phyloP scores from a whole-genome alignment of 2,329 filamentous ascomycete species.

The Metarhizium robertsii region DNA sequence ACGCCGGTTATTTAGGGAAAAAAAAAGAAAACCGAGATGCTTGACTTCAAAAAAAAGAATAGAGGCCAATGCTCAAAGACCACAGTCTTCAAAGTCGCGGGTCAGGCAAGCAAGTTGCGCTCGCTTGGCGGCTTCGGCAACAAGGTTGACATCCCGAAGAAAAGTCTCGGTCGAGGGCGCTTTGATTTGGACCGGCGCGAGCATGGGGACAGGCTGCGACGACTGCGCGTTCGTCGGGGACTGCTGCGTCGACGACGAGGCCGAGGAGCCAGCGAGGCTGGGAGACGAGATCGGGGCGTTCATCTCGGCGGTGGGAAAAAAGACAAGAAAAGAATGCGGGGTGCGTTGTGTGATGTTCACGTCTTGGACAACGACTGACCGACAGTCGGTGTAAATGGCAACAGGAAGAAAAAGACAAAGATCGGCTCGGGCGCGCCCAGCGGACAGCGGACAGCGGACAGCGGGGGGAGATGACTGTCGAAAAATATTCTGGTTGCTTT shows the following conservation, averaged over 20 bases:
- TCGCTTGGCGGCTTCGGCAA: constrained; percentile 87
- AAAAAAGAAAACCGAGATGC: neutral
- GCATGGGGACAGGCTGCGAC: constrained; percentile 13
- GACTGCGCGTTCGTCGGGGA: constrained; percentile 16
- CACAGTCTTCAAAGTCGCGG: constrained; percentile 72
- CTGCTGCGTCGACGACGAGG: constrained; percentile 20
- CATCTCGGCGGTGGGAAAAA: neutral
- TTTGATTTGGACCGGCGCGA: constrained; percentile 21
- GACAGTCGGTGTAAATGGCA: too few relatives aligned
- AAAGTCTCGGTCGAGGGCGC: constrained; percentile 46
- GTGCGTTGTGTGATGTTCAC: too few relatives aligned
- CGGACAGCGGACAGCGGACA: too few relatives aligned
- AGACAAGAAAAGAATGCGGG: neutral
- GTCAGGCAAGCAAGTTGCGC: constrained; percentile 86
- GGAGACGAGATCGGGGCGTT: constrained; percentile 6
- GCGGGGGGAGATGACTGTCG: too few relatives aligned
- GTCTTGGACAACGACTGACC: too few relatives aligned
- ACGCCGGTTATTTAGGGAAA: neutral
- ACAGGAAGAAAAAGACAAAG: too few relatives aligned
- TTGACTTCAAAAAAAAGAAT: neutral
- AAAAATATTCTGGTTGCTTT: too few relatives aligned
- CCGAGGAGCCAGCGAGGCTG: constrained; percentile 9
- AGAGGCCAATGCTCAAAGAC: constrained; percentile 29
- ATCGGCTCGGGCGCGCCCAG: too few relatives aligned
- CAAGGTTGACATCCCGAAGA: constrained; percentile 71